phyloP scores from a whole-genome alignment of 2,329 filamentous ascomycete species.

The Fusarium pseudonygamai region DNA sequence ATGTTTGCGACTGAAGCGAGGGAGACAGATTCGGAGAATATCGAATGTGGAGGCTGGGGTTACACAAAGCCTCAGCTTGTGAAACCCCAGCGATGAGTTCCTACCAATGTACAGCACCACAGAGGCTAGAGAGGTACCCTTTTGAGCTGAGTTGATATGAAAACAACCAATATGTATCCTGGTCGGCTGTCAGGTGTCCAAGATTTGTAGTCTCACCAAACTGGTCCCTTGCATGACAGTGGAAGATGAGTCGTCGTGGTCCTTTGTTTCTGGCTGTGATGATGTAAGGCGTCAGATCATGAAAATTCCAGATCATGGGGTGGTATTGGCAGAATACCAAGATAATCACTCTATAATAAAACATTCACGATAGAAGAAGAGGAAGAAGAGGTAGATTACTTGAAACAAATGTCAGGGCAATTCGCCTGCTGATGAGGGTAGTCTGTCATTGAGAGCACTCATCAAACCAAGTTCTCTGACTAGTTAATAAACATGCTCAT shows the following conservation, averaged over 20 bases:
- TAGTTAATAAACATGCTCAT: slow-evolving; percentile 3
- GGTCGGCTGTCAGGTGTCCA: slow-evolving; percentile 18
- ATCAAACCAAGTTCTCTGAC: not conserved
- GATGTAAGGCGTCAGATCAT: not conserved
- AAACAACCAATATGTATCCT: slow-evolving; percentile 23
- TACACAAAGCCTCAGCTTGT: slow-evolving; percentile 23
- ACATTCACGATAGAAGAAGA: not conserved
- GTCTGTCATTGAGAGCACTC: not conserved
- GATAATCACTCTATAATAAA: not conserved
- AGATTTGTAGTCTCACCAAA: slow-evolving; percentile 25
- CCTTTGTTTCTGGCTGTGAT: slow-evolving; percentile 7
- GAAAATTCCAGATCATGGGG: not conserved
- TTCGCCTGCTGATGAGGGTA: not conserved
- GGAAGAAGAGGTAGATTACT: not conserved
- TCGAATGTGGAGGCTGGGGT: slow-evolving; percentile 26
- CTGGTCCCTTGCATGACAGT: slow-evolving; percentile 37
- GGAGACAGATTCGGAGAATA: slow-evolving; percentile 32
- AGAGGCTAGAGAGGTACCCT: slow-evolving; percentile 5
- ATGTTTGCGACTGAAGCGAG: not conserved
- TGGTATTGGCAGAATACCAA: not conserved
- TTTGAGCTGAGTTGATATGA: slow-evolving; percentile 18
- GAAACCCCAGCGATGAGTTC: slow-evolving; percentile 18
- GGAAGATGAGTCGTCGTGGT: slow-evolving; percentile 10
- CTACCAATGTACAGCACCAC: slow-evolving; percentile 10
- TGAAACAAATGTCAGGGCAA: not conserved